Base-by-base conservation (phyloP, 1,284 basidiomycete species). In the Leccinum olivaceoglutinosum region DNA sequence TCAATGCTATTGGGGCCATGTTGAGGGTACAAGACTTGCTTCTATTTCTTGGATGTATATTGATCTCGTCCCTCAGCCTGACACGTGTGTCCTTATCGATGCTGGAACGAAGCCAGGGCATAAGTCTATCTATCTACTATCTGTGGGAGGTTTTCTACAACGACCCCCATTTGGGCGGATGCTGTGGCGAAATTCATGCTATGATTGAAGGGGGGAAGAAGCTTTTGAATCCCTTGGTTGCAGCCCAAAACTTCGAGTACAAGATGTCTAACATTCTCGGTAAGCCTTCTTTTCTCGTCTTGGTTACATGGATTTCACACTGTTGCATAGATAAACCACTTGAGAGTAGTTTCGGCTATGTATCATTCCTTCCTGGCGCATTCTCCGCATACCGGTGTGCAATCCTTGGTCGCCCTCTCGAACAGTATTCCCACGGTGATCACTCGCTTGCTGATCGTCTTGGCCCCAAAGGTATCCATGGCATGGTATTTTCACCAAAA, bases 371-470 rank as follows among this genome's bases (percentile, higher is more conserved):
- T 63, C 96, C 96, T 58, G 96, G 96, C 74, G 96, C 96, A 59
- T 98, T 98, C 82, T 96, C 94, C 7, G 94, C 94, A 6, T 98
- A 98, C 74, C 86, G 94, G 36, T 98, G 90, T 29, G 96, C 97
- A 29, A 95, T 99, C 69, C 87, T 89, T 66, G 96, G 96, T 2
- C 83, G 92, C 9, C 96, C 96, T 5, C 83, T 99, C 32, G 92
- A 96, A 71, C 96, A 98, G 75, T 98, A 98, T 79, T 98, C 98
- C 83, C 96, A 98, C 72, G 96, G 96, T 70, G 96, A 99, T 74
- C 95, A 98, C 75, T 94, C 93, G 1, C 79, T 96, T 71, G 94
- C 96, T 18, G 93, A 95, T 68, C 88, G 95, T 62, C 84, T 98
- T 44, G 96, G 96, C 18, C 82, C 88, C 53, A 97, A 98, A 79